Conservation (phyloP, 2,329 filamentous ascomycete genomes). For the Exophiala sideris region DNA sequence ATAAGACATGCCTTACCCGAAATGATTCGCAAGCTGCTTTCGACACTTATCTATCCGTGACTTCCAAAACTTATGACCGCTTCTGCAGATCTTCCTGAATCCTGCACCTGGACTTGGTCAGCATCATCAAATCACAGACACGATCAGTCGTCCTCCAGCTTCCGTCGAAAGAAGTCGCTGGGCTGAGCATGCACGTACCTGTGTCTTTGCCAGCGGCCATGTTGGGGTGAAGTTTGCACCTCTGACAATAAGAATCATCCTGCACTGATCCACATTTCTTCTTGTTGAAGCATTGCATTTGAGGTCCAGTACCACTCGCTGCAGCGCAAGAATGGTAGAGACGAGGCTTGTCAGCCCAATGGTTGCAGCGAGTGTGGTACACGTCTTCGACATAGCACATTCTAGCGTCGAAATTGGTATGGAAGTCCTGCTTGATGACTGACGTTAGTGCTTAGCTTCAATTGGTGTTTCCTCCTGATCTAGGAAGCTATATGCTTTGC, state of each 20-base stretch:
- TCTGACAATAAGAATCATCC: constrained; percentile 9
- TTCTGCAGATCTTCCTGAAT: background rate
- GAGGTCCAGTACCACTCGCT: background rate
- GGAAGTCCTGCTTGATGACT: constrained; percentile 7
- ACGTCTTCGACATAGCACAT: constrained; percentile 25
- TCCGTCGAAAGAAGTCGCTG: constrained; percentile 4
- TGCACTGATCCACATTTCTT: constrained; percentile 12
- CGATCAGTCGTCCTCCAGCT: background rate
- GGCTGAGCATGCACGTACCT: constrained; percentile 8
- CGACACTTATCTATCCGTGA: background rate
- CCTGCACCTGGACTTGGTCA: background rate
- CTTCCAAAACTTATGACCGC: background rate
- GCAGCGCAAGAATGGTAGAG: constrained; percentile 17
- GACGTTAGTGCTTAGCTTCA: too few relatives aligned
- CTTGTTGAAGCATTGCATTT: constrained; percentile 8
- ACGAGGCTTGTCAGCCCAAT: constrained; percentile 18
- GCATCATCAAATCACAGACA: background rate
- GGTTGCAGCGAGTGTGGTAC: constrained; percentile 18
- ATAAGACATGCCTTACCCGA: too few relatives aligned
- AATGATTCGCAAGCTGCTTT: background rate
- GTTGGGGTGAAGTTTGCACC: constrained; percentile 1
- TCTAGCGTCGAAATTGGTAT: constrained; percentile 6
- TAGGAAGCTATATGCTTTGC: too few relatives aligned
- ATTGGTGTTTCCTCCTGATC: too few relatives aligned
- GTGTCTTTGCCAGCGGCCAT: background rate